Percentiles rank a stretch among this genome's conserved stretches.
Evolutionary conservation across 2,329 filamentous ascomycete genomes (phyloP).

Genomic region (Cytospora chrysosperma): DNA sequence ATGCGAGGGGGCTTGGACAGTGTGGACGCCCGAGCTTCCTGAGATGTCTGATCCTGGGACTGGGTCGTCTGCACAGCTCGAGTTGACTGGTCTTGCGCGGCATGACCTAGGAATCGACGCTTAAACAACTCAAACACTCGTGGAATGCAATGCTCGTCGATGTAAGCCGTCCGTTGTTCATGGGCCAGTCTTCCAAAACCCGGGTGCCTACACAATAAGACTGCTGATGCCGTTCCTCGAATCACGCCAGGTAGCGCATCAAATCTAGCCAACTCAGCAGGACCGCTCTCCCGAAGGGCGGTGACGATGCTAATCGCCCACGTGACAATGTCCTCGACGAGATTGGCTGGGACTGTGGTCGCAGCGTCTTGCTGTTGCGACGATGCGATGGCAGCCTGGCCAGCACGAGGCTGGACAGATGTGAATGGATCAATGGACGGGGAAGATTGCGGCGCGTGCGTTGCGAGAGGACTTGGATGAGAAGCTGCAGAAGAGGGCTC

Average conservation of each 20-base stretch:
- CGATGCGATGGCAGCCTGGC: background rate
- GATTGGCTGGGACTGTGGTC: background rate
- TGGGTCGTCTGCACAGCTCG: background rate
- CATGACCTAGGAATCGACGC: background rate
- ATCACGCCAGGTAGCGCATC: constrained; percentile 7
- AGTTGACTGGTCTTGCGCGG: background rate
- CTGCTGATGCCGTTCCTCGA: constrained; percentile 7
- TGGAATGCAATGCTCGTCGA: background rate
- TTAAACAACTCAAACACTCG: background rate
- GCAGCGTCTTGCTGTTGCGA: background rate
- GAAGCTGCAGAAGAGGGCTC: background rate
- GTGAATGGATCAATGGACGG: no score
- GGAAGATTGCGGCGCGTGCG: background rate
- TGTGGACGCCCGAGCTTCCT: background rate
- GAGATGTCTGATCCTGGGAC: background rate
- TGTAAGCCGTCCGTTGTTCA: background rate
- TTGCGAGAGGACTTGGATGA: background rate
- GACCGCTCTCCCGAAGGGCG: background rate
- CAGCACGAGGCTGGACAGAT: background rate
- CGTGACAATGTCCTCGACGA: constrained; percentile 4
- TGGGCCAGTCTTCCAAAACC: background rate
- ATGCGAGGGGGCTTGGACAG: background rate
- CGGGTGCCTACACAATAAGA: background rate
- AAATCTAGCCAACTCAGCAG: background rate
- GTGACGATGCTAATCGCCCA: constrained; percentile 4